Base-by-base conservation (phyloP, 164 flowering plant genomes). In the Chloranthus sessilifolius region DNA sequence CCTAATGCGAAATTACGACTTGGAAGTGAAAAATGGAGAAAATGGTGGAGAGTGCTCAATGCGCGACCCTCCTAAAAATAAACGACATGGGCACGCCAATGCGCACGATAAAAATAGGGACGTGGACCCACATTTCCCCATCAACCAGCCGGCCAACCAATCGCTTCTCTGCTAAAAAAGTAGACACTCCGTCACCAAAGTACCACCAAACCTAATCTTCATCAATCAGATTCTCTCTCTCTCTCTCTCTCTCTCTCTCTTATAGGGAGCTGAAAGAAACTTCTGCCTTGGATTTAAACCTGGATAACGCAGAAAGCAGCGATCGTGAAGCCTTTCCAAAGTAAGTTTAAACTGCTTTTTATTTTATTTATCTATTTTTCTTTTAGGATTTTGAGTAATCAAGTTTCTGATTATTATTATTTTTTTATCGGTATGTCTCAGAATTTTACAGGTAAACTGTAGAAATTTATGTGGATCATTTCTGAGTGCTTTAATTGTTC, bases 81-180 rank as follows among this genome's bases (percentile, higher is more conserved):
- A 29, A 5, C 9, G 33, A 9, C 33, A 29, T 29, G 33, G 6
- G 6, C 9, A 4, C 33, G 3, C 9, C 38, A 15, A 9, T 34
- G 38, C 38, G 38, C 38, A 4, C 38, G 12, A 15, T 12, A 34
- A 9, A 10, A 17, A 15, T n/a, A n/a, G n/a, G n/a, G n/a, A n/a
- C n/a, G 5, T 14, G 43, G 54, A 3, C 54, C 43, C 20, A 50
- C 54, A 36, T 33, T 16, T 36, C 30, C 23, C 10, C 43, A 50
- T 36, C 54, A 25, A 30, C 37, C 54, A 36, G 54, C 54, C 54
- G 54, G 19, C 54, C 54, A 50, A 24, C 28, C 4, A 12, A 50
- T 8, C 15, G 24, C 7, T 11, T 36, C 7, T 16, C 20, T 22
- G 9, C 43, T 35, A 34, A 8, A 1, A 34, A 49, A 49, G 53